Evolutionary conservation across 805 yeast species (phyloP), one percentile per base, ranked within the genome.

Genomic region (Hanseniaspora occidentalis): DNA sequence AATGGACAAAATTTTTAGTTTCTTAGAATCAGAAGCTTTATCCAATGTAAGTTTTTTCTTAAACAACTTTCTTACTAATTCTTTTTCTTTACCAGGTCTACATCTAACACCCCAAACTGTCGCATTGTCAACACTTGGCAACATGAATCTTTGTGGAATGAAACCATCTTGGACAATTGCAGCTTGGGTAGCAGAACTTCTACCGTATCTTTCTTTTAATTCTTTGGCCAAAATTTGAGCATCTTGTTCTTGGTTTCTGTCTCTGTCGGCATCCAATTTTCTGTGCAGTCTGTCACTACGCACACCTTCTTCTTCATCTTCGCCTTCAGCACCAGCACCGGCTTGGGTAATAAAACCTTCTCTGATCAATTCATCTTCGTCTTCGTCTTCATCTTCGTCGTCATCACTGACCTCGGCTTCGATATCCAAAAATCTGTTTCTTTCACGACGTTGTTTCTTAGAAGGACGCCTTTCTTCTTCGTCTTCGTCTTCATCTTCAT

Each of bases 341-440:
- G 60, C 62, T 34, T 56, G 52, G 2, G 84, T 76, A 48, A 83
- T 76, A 56, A 83, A 83, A 54, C 85, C 89, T 57, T 81, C 94
- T 52, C 85, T 75, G 35, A 81, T 75, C 23, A 84, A 64, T 47
- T 83, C 96, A n/a, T 94, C 88, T 50, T 77, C 84, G 50, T 81
- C 97, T 47, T 89, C 97, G 37, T 86, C 97, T 45, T 88, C 97
- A 46, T 85, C 89, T 49, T 60, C 64, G 41, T 92, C 97, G 49
- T 92, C 97, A 45, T 89, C 97, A 60, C 89, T 95, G 43, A 92
- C 98, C 60, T 89, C 97, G 44, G 96, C 98, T 68, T 92, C 97
- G 41, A 92, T 94, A 83, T 92, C 98, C 63, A 92, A 71, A 61
- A 86, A 92, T 68, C 82, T 88, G 60, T 89, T 89, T 44, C 83